Base-by-base conservation (phyloP, 2,329 filamentous ascomycete species). In the Xylaria sp. region DNA sequence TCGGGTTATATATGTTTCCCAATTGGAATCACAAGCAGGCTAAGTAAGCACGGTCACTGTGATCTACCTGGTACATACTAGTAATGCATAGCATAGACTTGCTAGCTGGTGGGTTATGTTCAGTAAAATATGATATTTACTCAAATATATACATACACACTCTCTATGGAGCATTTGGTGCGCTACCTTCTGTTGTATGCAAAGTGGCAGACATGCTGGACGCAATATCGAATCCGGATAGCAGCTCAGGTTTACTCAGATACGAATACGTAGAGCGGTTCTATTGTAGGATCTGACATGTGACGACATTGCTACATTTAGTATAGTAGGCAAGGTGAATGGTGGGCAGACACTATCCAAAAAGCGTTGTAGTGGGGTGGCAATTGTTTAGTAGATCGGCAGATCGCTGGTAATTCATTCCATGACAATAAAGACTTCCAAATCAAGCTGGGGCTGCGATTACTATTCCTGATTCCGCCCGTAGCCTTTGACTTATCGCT, bases 1-100 rank as follows among this genome's bases (percentile, higher is more conserved):
- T 63, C 46, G n/a, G 63, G 63, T 32, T 28, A 59, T 60, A 39
- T 23, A 43, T 25, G 18, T 39, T 25, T 57, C 23, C 18, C 25
- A 36, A 39, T 56, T 56, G n/a, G 52, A 39, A 56, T 39, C 23
- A 39, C 20, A 20, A 23, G 20, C 15, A 30, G 2, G n/a, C 23
- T 23, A 36, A 18, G 28, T n/a, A 41, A 39, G 32, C 52, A 39
- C 52, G 41, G 53, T 23, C 53, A 56, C 30, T 10, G n/a, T 53
- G 23, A 30, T 50, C 46, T 50, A 28, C 46, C 45, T 25, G 12
- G 43, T 45, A 45, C 18, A 18, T 41, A 41, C 15, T 41, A n/a
- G 39, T n/a, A 41, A 9, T 8, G 3, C n/a, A 8, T 8, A 2
- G 15, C 9, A n/a, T 20, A 0, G 20, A 5, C 20, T 23, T 45